A percentile compares a stretch with the other conserved stretches of the same genome.
phyloP scores from a whole-genome alignment of 1,284 basidiomycete species.

The Ustilago curta region DNA sequence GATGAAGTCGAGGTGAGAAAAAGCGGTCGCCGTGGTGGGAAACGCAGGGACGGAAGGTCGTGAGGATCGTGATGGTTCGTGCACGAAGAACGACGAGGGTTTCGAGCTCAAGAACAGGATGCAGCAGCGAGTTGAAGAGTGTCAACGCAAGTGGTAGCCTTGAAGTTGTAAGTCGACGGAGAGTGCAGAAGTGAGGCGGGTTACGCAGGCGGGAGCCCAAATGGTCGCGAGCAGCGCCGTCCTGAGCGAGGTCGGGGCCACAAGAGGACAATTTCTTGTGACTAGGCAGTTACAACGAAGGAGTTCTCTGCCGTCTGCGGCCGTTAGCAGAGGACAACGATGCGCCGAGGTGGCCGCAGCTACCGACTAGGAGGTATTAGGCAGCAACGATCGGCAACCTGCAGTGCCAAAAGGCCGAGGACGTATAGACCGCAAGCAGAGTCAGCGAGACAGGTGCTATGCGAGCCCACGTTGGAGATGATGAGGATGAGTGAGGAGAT shows the following conservation, averaged over 20 bases:
- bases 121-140: neutral
- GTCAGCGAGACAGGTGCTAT: neutral
- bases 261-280: neutral
- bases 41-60: constrained; percentile 8
- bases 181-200: neutral
- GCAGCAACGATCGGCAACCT: constrained; percentile 3
- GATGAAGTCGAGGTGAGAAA: neutral
- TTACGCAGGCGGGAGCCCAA: neutral
- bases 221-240: neutral
- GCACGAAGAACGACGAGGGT: neutral
- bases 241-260: neutral
- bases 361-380: neutral
- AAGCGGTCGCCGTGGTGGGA: neutral
- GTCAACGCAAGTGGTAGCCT: neutral
- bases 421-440: neutral
- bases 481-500: neutral
- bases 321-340: neutral
- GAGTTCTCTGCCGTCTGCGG: neutral
- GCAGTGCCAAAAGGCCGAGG: neutral
- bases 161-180: neutral
- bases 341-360: neutral
- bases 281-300: too few species aligned
- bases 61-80: constrained; percentile 38
- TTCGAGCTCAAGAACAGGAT: neutral
- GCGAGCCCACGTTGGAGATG: neutral